Evolutionary conservation across 495 filamentous ascomycete genomes (phyloP).

Genomic region (Letharia columbiana): DNA sequence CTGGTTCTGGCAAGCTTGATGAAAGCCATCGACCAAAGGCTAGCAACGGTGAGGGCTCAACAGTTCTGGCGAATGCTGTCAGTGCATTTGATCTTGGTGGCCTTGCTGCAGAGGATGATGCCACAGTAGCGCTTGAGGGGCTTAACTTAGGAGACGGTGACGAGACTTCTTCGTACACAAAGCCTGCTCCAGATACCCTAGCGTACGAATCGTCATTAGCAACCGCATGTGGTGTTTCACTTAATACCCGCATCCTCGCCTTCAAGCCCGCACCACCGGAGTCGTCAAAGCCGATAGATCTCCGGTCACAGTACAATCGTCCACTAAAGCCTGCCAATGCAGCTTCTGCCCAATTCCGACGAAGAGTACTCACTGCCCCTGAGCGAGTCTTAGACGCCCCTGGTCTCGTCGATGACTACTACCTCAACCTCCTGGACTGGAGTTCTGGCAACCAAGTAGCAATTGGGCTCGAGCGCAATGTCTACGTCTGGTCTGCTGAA

Average conservation of each 20-base stretch:
- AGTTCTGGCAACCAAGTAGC: conserved; percentile 95
- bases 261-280: conserved; percentile 97
- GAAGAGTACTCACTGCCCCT: conserved; percentile 85
- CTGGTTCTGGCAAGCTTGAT: conserved; percentile 71
- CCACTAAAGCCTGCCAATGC: conserved; percentile 72
- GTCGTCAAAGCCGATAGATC: conserved; percentile 94
- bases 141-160: conserved; percentile 63
- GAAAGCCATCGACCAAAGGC: conserved; percentile 63
- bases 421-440: conserved; percentile 97
- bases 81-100: conserved; percentile 57
- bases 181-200: conserved; percentile 73
- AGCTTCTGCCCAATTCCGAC: conserved; percentile 71
- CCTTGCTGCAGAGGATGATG: conserved; percentile 61
- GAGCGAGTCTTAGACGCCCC: conserved; percentile 97
- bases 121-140: conserved; percentile 67
- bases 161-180: conserved; percentile 48
- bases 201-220: conserved; percentile 92
- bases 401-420: conserved; percentile 95
- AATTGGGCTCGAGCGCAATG: conserved; percentile 90
- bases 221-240: conserved; percentile 80
- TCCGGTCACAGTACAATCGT: conserved; percentile 95
- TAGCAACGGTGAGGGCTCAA: conserved; percentile 57
- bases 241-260: conserved; percentile 92
- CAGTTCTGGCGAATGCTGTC: conserved; percentile 60
- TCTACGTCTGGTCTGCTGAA: conserved; percentile 99